phyloP scores from a whole-genome alignment of 352 stramenopile species.

The Phytophthora fragariae region DNA sequence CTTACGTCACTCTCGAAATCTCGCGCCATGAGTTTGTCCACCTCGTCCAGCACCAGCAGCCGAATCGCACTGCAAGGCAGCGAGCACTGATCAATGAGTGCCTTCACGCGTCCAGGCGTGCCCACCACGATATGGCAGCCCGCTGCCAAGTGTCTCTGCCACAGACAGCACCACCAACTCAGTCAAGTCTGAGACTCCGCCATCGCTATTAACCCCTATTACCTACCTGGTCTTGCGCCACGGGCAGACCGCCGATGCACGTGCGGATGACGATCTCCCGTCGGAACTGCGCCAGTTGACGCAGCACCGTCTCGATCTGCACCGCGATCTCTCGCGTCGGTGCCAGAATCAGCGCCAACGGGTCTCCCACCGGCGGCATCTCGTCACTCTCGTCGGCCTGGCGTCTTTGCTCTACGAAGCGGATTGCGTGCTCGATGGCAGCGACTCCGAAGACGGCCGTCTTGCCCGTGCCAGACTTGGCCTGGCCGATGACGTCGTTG shows the following conservation, averaged over 20 bases:
- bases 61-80: constrained; percentile 59
- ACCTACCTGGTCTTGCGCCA: constrained; percentile 74
- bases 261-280: constrained; percentile 49
- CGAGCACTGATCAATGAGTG: constrained; percentile 66
- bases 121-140: constrained; percentile 77
- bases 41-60: constrained; percentile 81
- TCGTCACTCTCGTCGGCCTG: background rate
- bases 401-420: constrained; percentile 26
- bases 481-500: constrained; percentile 82
- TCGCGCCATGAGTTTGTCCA: constrained; percentile 77
- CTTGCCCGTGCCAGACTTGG: constrained; percentile 88
- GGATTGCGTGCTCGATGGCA: constrained; percentile 71
- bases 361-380: constrained; percentile 23
- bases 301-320: constrained; percentile 77
- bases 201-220: constrained; percentile 24
- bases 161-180: background rate
- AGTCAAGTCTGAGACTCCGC: constrained; percentile 4
- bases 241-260: constrained; percentile 68
- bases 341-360: constrained; percentile 69
- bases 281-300: constrained; percentile 56
- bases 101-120: constrained; percentile 75
- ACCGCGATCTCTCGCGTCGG: constrained; percentile 81
- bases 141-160: constrained; percentile 45
- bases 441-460: constrained; percentile 79
- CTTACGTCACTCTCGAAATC: constrained; percentile 76